Percentiles rank a stretch among this genome's conserved stretches.
Evolutionary conservation across 768 basidiomycete species (phyloP).

Genomic region (Lepiota brunneoincarnata): DNA sequence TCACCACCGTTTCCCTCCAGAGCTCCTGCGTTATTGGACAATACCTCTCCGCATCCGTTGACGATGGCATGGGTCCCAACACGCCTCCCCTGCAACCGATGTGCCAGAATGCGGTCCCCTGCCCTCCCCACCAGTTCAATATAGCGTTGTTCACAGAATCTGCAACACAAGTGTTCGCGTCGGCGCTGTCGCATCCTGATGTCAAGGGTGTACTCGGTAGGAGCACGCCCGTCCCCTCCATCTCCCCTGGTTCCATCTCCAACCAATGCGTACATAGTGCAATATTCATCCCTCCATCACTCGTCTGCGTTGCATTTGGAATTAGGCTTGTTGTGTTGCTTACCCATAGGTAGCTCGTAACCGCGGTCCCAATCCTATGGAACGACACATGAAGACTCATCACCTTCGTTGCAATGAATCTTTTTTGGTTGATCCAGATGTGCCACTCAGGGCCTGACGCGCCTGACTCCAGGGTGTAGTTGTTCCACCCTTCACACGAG

Average conservation of each 20-base stretch:
- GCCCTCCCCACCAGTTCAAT: slow-evolving; percentile 19
- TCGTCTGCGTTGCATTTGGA: slow-evolving; percentile 13
- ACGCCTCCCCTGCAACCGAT: slow-evolving; percentile 17
- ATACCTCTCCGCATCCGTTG: slow-evolving; percentile 1
- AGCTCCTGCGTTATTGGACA: slow-evolving; percentile 15
- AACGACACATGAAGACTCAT: slow-evolving; percentile 9
- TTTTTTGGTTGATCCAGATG: background rate
- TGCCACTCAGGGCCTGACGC: background rate
- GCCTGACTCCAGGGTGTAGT: slow-evolving; percentile 1
- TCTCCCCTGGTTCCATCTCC: slow-evolving; percentile 4
- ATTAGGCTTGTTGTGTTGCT: slow-evolving; percentile 13
- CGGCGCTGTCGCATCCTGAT: slow-evolving; percentile 13
- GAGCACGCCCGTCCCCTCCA: background rate
- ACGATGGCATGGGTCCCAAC: slow-evolving; percentile 14
- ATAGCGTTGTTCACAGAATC: slow-evolving; percentile 20
- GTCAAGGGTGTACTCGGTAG: background rate
- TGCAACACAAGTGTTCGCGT: slow-evolving; percentile 13
- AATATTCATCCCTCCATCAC: slow-evolving; percentile 15
- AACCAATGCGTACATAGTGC: slow-evolving; percentile 14
- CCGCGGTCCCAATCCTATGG: slow-evolving; percentile 7
- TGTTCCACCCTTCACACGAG: slow-evolving; percentile 9
- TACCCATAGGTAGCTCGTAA: slow-evolving; percentile 12
- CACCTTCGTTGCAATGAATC: background rate
- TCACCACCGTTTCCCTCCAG: slow-evolving; percentile 14
- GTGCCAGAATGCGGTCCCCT: slow-evolving; percentile 16